A percentile compares a stretch with the other conserved stretches of the same genome.
Evolutionary conservation across 108 stramenopile genomes (phyloP).

Genomic region (Epipyxis sp.): DNA sequence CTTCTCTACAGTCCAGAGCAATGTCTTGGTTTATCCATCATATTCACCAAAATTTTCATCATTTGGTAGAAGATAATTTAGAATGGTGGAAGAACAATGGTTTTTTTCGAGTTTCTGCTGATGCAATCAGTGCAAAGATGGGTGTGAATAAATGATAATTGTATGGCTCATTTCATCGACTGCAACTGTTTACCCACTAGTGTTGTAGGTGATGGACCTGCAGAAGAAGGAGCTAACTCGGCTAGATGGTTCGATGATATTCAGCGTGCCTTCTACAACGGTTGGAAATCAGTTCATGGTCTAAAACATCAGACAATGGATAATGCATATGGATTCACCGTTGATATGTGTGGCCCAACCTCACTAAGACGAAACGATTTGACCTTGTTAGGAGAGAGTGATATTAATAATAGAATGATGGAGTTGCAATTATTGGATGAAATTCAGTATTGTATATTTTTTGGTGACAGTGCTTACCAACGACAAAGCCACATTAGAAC

Average conservation of each 20-base stretch:
- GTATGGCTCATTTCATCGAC: constrained; percentile 3
- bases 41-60: background rate
- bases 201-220: background rate
- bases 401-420: no score
- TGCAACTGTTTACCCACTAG: background rate
- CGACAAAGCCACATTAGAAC: no score
- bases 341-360: no score
- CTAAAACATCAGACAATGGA: constrained; percentile 1
- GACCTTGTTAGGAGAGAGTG: no score
- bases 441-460: no score
- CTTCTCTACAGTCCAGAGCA: background rate
- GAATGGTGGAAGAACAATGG: background rate
- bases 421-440: no score
- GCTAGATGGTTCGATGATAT: background rate
- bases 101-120: background rate
- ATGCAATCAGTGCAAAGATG: background rate
- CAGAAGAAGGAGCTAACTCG: background rate
- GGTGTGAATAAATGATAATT: background rate
- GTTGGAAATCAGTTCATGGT: background rate
- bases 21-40: background rate
- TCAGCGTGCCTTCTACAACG: constrained; percentile 9
- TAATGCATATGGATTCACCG: no score
- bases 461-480: no score
- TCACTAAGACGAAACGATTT: no score
- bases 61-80: background rate